These are phyloP conservation scores for Tricholoma bakamatsutake DNA, from an alignment of 768 basidiomycete species.

Conservation along the genomic window DNA sequence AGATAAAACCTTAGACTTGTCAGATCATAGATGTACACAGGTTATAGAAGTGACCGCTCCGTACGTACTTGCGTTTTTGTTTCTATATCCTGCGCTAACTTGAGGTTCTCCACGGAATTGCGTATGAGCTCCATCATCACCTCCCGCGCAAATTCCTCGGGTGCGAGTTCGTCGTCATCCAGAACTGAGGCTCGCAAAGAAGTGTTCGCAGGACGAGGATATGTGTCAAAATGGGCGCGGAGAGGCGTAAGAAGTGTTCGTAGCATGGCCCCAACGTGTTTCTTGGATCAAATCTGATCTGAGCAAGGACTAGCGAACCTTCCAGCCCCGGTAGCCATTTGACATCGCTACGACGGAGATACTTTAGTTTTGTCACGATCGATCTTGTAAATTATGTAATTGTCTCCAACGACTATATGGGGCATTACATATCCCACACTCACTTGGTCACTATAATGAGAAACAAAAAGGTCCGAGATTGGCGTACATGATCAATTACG, in stretches of 20 bases:
- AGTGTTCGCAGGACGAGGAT: conserved; percentile 23
- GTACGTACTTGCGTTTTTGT: conserved; percentile 48
- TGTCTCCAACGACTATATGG: too few species aligned
- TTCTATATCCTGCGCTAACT: conserved; percentile 42
- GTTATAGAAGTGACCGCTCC: not conserved
- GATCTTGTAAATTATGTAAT: too few species aligned
- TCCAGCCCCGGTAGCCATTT: not conserved
- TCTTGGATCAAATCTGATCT: not conserved
- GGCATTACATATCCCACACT: too few species aligned
- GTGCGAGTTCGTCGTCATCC: conserved; percentile 40
- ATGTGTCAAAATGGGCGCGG: conserved; percentile 48
- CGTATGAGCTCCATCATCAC: conserved; percentile 69
- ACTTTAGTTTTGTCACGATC: too few species aligned
- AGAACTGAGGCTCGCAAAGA: conserved; percentile 12
- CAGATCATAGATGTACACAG: not conserved
- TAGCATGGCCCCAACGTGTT: conserved; percentile 35
- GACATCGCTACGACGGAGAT: too few species aligned
- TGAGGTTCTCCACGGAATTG: conserved; percentile 63
- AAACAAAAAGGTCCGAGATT: too few species aligned
- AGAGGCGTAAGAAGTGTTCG: conserved; percentile 55
- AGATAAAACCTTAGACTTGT: conserved; percentile 41
- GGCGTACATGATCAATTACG: too few species aligned
- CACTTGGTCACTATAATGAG: too few species aligned
- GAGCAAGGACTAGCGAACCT: not conserved
- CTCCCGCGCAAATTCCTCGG: conserved; percentile 71